These are phyloP conservation scores for Talaromyces sp. DNA, from an alignment of 2,329 filamentous ascomycete species.

Conservation along the genomic window DNA sequence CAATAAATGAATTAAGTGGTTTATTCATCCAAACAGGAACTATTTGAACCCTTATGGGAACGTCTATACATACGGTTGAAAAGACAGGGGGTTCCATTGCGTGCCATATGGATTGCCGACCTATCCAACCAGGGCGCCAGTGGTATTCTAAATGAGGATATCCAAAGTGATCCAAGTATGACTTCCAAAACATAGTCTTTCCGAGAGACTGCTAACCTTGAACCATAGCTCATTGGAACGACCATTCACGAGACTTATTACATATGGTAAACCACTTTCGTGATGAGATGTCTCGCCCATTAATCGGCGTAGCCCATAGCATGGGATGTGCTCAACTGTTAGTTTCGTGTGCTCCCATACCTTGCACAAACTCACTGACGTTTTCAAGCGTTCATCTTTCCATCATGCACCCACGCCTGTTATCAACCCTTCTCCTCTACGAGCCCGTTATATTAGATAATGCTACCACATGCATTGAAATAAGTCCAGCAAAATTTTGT, in stretches of 20 bases:
- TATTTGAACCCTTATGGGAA: slow-evolving; percentile 78
- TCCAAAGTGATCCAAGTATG: slow-evolving; percentile 68
- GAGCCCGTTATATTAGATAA: slow-evolving; percentile 55
- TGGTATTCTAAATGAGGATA: slow-evolving; percentile 69
- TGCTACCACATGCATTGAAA: slow-evolving; percentile 6
- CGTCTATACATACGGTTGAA: slow-evolving; percentile 64
- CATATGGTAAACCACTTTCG: neutral
- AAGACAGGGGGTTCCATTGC: slow-evolving; percentile 63
- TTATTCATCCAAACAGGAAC: slow-evolving; percentile 55
- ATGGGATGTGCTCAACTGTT: slow-evolving; percentile 72
- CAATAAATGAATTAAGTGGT: neutral
- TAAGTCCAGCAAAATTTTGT: neutral
- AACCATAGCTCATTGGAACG: slow-evolving; percentile 48
- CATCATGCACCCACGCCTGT: slow-evolving; percentile 74
- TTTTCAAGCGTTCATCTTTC: slow-evolving; percentile 56
- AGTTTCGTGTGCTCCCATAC: neutral
- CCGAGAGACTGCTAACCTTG: neutral
- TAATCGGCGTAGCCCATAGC: neutral
- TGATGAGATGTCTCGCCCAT: neutral
- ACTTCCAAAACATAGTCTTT: neutral
- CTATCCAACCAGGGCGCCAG: slow-evolving; percentile 75
- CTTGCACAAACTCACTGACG: neutral
- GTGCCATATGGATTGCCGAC: slow-evolving; percentile 81
- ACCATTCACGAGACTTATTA: neutral
- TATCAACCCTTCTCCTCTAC: slow-evolving; percentile 70